A percentile compares a stretch with the other conserved stretches of the same genome.
These are phyloP conservation scores for Phytophthora citrophthora DNA, from an alignment of 352 stramenopile genomes.

Conservation along the genomic window DNA sequence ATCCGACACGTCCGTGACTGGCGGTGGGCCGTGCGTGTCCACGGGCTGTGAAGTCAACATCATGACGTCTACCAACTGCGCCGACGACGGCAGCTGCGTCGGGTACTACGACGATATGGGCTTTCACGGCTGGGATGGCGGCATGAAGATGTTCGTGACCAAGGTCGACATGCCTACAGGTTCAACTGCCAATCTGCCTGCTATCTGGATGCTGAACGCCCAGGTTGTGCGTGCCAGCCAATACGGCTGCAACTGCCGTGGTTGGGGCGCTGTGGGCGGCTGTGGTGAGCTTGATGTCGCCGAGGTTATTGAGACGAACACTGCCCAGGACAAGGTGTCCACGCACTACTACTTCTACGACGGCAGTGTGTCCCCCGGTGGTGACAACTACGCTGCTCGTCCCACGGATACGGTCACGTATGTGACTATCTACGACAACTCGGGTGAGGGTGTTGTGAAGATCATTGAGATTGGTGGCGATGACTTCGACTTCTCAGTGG, in stretches of 20 bases:
- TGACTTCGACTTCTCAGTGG: constrained; percentile 52
- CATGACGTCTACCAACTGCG: constrained; percentile 67
- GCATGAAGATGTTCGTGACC: constrained; percentile 82
- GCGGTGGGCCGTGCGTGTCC: constrained; percentile 55
- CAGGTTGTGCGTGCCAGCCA: constrained; percentile 73
- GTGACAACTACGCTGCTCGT: constrained; percentile 54
- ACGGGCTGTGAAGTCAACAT: constrained; percentile 83
- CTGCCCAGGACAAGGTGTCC: constrained; percentile 52
- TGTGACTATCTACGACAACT: constrained; percentile 65
- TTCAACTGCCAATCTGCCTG: constrained; percentile 56
- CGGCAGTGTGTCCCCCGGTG: constrained; percentile 46
- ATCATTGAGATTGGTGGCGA: constrained; percentile 52
- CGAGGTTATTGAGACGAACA: constrained; percentile 79
- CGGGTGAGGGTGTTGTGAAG: constrained; percentile 47
- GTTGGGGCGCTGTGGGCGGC: constrained; percentile 50
- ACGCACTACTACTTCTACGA: constrained; percentile 87
- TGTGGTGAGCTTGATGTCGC: constrained; percentile 79
- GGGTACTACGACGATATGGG: constrained; percentile 76
- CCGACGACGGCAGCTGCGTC: constrained; percentile 47
- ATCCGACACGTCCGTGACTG: constrained; percentile 43
- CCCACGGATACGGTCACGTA: constrained; percentile 48
- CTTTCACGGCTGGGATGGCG: constrained; percentile 75
- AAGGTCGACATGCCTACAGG: constrained; percentile 70
- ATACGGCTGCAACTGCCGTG: constrained; percentile 83
- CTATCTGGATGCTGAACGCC: constrained; percentile 84